phyloP scores from a whole-genome alignment of 2,329 filamentous ascomycete genomes.

The Arthrobotrys sinensis region DNA sequence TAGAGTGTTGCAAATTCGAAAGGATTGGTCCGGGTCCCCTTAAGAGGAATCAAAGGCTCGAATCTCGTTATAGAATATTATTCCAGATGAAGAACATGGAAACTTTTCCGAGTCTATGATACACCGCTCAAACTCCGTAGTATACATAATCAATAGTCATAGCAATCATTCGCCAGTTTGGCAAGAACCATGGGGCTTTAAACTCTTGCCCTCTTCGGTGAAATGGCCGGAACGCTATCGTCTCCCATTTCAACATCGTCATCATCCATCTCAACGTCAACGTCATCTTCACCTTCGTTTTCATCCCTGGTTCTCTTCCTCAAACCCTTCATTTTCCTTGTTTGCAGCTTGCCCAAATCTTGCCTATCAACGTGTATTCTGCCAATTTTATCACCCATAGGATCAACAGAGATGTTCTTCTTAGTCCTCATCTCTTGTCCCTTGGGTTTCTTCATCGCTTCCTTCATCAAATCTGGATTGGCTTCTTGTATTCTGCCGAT shows the following conservation, averaged over 20 bases:
- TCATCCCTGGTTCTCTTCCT: slow-evolving; percentile 82
- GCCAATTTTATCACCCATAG: slow-evolving; percentile 96
- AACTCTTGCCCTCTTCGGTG: slow-evolving; percentile 47
- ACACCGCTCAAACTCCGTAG: slow-evolving; percentile 56
- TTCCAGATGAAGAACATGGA: slow-evolving; percentile 44
- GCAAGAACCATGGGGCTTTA: neutral
- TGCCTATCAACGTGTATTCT: slow-evolving; percentile 92
- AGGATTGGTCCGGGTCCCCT: neutral
- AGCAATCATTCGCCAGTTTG: slow-evolving; percentile 2
- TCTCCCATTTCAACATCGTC: slow-evolving; percentile 71
- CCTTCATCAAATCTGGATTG: slow-evolving; percentile 85
- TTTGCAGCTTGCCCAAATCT: slow-evolving; percentile 88
- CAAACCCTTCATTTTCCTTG: slow-evolving; percentile 98
- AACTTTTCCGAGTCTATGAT: slow-evolving; percentile 58
- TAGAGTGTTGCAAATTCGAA: slow-evolving; percentile 26
- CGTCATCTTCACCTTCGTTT: slow-evolving; percentile 73
- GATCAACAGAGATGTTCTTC: slow-evolving; percentile 95
- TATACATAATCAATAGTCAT: slow-evolving; percentile 30
- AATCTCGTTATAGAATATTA: slow-evolving; percentile 35
- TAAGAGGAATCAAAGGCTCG: neutral
- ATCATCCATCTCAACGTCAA: slow-evolving; percentile 43
- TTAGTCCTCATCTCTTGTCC: slow-evolving; percentile 78
- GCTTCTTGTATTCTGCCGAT: slow-evolving; percentile 85
- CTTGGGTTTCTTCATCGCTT: slow-evolving; percentile 89
- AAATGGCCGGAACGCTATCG: slow-evolving; percentile 62